phyloP scores from a whole-genome alignment of 1,284 basidiomycete genomes.

The Cystobasidium pallidum region DNA sequence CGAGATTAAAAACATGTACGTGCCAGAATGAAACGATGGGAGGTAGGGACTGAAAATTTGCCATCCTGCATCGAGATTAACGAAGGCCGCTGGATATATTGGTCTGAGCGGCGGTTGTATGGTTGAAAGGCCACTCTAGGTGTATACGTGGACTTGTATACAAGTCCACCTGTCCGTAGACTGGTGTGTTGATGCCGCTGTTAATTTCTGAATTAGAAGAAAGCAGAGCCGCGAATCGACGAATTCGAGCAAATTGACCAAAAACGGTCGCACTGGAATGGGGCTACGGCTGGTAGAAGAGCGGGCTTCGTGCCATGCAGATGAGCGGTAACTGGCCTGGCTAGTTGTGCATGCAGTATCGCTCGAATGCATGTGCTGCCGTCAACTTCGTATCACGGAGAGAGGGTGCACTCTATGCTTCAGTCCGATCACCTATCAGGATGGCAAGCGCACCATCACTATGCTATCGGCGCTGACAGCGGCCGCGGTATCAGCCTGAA shows the following conservation, averaged over 20 bases:
- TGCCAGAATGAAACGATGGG: slow-evolving; percentile 38
- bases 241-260: not conserved
- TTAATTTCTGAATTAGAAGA: slow-evolving; percentile 24
- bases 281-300: too few relatives aligned
- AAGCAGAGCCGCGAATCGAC: not conserved
- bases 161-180: not conserved
- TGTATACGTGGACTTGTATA: not conserved
- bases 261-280: too few relatives aligned
- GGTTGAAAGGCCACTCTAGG: slow-evolving; percentile 19
- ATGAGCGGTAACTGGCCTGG: too few relatives aligned
- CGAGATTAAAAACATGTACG: slow-evolving; percentile 6
- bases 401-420: too few relatives aligned
- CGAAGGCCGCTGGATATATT: slow-evolving; percentile 11
- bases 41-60: slow-evolving; percentile 17
- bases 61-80: slow-evolving; percentile 33
- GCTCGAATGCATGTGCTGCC: not conserved
- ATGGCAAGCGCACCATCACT: not conserved
- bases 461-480: not conserved
- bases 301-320: too few relatives aligned
- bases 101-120: slow-evolving; percentile 18
- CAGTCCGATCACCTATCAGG: not conserved
- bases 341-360: not conserved
- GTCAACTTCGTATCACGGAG: too few relatives aligned
- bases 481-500: not conserved
- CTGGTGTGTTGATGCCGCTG: slow-evolving; percentile 36